Percentiles rank a stretch among this genome's conserved stretches.
Conservation (phyloP, 495 filamentous ascomycete genomes). For the Entonaema liquescens region DNA sequence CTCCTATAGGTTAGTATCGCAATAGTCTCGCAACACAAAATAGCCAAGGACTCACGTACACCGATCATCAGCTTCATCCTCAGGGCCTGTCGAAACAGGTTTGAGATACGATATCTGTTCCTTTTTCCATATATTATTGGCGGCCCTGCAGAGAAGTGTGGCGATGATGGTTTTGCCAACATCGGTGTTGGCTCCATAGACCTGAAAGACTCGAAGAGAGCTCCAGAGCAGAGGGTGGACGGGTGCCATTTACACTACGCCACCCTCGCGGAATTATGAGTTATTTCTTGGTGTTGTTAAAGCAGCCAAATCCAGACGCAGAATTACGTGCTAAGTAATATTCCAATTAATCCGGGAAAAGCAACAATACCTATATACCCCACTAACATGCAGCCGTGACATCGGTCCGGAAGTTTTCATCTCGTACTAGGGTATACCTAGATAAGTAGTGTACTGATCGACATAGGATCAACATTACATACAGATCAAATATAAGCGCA, state of each 20-base stretch:
- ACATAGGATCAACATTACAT: constrained; percentile 10
- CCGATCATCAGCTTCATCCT: constrained; percentile 72
- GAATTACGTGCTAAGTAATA: constrained; percentile 28
- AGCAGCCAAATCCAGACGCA: neutral
- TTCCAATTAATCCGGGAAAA: constrained; percentile 24
- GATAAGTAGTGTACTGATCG: constrained; percentile 16
- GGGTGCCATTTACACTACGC: constrained; percentile 31
- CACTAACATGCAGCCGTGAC: constrained; percentile 24
- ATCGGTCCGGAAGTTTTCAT: constrained; percentile 19
- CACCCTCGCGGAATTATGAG: neutral
- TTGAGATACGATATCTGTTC: constrained; percentile 72
- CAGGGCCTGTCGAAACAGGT: constrained; percentile 76
- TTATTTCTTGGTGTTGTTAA: neutral
- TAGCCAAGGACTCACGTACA: constrained; percentile 45
- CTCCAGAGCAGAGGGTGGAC: constrained; percentile 64
- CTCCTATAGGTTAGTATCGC: constrained; percentile 14
- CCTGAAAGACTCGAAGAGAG: constrained; percentile 68
- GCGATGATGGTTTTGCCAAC: constrained; percentile 82
- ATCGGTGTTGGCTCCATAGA: constrained; percentile 83
- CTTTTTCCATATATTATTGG: constrained; percentile 51
- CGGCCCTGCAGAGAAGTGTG: constrained; percentile 71
- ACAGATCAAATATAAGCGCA: neutral
- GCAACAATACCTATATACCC: constrained; percentile 24
- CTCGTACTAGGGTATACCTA: constrained; percentile 2
- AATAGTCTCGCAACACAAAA: neutral